Percentiles rank a stretch among this genome's conserved stretches.
phyloP scores from a whole-genome alignment of 495 filamentous ascomycete genomes.

The Hyaloscypha variabilis region DNA sequence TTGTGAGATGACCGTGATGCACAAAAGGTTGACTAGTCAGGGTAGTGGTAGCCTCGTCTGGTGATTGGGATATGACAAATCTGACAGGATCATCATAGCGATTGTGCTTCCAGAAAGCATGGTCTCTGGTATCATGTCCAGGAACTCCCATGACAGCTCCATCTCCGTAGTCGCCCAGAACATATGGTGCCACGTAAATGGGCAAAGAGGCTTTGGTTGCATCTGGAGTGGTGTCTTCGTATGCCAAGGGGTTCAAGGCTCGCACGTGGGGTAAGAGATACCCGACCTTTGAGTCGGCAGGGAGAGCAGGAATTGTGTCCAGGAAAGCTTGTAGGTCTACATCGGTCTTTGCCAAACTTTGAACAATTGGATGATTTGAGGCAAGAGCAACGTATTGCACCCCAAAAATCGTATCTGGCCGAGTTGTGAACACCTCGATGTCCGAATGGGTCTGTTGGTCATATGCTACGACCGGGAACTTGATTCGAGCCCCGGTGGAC shows the following conservation, averaged over 20 bases:
- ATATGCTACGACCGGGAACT: constrained; percentile 59
- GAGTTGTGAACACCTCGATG: constrained; percentile 81
- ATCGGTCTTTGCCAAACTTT: constrained; percentile 59
- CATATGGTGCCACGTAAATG: constrained; percentile 82
- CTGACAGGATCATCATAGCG: constrained; percentile 50
- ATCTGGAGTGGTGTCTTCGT: constrained; percentile 51
- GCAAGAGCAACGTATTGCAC: constrained; percentile 85
- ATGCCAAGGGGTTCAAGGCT: constrained; percentile 68
- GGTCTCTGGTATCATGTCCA: constrained; percentile 76
- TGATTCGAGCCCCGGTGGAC: constrained; percentile 70
- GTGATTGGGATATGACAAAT: constrained; percentile 54
- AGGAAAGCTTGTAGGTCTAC: constrained; percentile 66
- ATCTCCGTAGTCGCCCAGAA: constrained; percentile 85
- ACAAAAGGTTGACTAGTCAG: constrained; percentile 53
- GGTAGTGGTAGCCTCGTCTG: constrained; percentile 44
- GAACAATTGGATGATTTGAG: constrained; percentile 70
- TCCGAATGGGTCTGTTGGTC: constrained; percentile 35
- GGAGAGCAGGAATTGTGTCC: constrained; percentile 59
- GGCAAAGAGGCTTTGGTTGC: constrained; percentile 60
- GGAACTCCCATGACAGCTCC: constrained; percentile 93
- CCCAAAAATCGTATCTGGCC: constrained; percentile 81
- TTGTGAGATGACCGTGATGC: constrained; percentile 66
- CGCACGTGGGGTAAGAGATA: constrained; percentile 63
- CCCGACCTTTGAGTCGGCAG: constrained; percentile 74
- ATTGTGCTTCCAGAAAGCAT: constrained; percentile 79